Evolutionary conservation across 345 rosid species (phyloP), one percentile per base, ranked within the genome.

Genomic region (Lumnitzera racemosa): DNA sequence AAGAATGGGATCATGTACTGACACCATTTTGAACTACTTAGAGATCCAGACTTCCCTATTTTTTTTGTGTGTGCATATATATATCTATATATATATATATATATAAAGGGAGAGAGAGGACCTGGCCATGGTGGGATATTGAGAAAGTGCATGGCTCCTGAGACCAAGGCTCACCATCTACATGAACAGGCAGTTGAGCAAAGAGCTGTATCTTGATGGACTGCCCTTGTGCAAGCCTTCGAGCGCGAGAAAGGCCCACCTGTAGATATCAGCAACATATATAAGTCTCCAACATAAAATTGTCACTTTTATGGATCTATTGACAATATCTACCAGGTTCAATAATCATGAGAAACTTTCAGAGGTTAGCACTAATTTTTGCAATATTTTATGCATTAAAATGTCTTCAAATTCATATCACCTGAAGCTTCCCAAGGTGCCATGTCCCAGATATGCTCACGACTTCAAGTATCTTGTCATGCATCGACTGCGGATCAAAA

Each of bases 401-500:
- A 47, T 23, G 23, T 20, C n/a, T 14, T 0, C n/a, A 46, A 25
- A n/a, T 11, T 8, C 20, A 69, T 48, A 49, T 55, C 72, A 88
- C 96, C 92, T 90, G 97, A 67, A 90, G 92, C 72, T 73, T 90
- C 59, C 97, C 96, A 50, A 88, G 96, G 66, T 90, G 97, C 97
- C 96, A 90, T n/a, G 90, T 84, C 57, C 96, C 96, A 56, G 94
- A 88, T 62, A 90, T 84, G 79, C 96, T 85, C 58, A 88, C 96
- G 46, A 90, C 96, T 67, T 90, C 96, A 4, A 90, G 78, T 62
- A 88, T 59, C 72, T 85, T 85, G 72, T 85, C 97, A 49, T 88
- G 97, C 96, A 90, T 90, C 16, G 89, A 90, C 55, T 90, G 97
- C 8, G 92, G 94, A 55, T 78, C 80, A 63, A 90, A 88, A 63